Conservation (phyloP, 2,329 filamentous ascomycete genomes). For the Dactylellina sp. region DNA sequence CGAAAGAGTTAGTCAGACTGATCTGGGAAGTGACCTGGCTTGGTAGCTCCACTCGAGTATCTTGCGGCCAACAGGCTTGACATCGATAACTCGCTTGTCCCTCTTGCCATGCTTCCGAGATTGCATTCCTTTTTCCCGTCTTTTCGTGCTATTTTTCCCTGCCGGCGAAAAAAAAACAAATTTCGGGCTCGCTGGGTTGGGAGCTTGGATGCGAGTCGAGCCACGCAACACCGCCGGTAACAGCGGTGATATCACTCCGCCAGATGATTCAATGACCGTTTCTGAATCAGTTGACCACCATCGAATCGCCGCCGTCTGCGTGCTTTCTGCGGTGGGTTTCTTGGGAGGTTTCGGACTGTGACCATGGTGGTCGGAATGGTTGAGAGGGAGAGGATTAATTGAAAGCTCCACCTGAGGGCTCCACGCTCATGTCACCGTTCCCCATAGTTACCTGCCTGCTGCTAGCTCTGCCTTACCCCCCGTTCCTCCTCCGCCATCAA, state of each 20-base stretch:
- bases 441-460: not conserved
- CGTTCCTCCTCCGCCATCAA: too few relatives aligned
- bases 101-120: constrained; percentile 44
- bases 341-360: too few relatives aligned
- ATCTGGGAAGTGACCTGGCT: not conserved
- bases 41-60: constrained; percentile 42
- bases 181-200: constrained; percentile 11
- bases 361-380: not conserved
- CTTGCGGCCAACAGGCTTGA: constrained; percentile 37
- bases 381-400: too few relatives aligned
- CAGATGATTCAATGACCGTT: constrained; percentile 24
- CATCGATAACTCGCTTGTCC: constrained; percentile 53
- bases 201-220: constrained; percentile 30
- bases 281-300: constrained; percentile 42
- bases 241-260: constrained; percentile 44
- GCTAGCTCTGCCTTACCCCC: constrained; percentile 1
- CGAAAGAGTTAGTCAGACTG: constrained; percentile 13
- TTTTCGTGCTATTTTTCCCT: constrained; percentile 2
- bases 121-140: constrained; percentile 48
- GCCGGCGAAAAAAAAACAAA: constrained; percentile 8
- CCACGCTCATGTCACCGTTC: constrained; percentile 1
- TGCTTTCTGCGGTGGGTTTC: not conserved
- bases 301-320: too few relatives aligned
- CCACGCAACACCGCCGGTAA: constrained; percentile 30
- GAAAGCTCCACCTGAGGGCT: too few relatives aligned